These are phyloP conservation scores for Phaseolus lunatus DNA, from an alignment of 306 rosid species.

Conservation along the genomic window DNA sequence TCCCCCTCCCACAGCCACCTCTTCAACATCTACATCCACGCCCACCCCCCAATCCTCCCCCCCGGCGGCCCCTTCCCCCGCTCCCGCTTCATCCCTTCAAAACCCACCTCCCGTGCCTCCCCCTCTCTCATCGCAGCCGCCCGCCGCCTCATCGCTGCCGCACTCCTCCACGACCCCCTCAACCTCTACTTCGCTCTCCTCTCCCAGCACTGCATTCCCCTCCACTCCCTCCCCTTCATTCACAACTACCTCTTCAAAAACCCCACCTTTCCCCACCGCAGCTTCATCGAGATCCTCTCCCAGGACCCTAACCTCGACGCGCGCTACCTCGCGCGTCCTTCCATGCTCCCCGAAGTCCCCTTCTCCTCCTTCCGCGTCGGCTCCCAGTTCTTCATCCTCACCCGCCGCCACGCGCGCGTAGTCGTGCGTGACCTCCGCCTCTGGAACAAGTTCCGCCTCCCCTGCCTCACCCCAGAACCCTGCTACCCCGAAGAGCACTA, in stretches of 20 bases:
- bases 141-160: conserved; percentile 64
- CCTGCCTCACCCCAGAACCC: conserved; percentile 54
- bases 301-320: conserved; percentile 57
- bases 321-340: conserved; percentile 55
- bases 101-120: conserved; percentile 57
- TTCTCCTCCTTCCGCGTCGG: conserved; percentile 63
- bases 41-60: conserved; percentile 57
- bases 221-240: conserved; percentile 58
- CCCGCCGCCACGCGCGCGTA: conserved; percentile 52
- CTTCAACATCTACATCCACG: conserved; percentile 74
- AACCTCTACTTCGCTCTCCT: conserved; percentile 62
- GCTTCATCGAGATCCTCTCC: conserved; percentile 69
- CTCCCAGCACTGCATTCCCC: conserved; percentile 69
- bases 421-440: conserved; percentile 55
- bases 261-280: not conserved
- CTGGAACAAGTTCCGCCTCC: conserved; percentile 67
- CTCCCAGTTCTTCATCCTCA: conserved; percentile 64
- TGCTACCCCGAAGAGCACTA: conserved; percentile 81
- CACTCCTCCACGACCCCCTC: conserved; percentile 60
- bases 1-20: conserved; percentile 24
- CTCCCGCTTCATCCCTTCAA: conserved; percentile 56
- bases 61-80: conserved; percentile 60
- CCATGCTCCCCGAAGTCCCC: conserved; percentile 66
- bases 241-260: conserved; percentile 49
- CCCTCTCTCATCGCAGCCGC: conserved; percentile 66